These are phyloP conservation scores for Microstegium vimineum DNA, from an alignment of 176 grass and related monocot genomes.

Conservation along the genomic window DNA sequence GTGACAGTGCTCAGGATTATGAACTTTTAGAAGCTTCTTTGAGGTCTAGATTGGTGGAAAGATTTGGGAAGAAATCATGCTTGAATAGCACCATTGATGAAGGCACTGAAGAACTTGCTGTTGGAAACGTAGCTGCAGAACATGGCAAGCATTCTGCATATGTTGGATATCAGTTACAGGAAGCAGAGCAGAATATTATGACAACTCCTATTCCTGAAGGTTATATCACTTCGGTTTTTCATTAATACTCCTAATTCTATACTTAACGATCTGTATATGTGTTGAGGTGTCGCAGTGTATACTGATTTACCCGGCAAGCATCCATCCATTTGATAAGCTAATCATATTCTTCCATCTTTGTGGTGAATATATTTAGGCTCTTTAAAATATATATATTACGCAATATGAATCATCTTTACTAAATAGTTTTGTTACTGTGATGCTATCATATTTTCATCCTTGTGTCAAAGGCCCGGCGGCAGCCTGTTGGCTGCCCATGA, in stretches of 20 bases:
- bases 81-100: conserved; percentile 41
- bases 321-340: conserved; percentile 12
- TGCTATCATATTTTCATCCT: neutral
- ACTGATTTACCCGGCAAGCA: neutral
- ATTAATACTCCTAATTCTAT: neutral
- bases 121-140: conserved; percentile 33
- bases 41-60: conserved; percentile 82
- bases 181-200: conserved; percentile 26
- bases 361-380: neutral
- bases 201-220: conserved; percentile 43
- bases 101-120: conserved; percentile 34
- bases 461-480: no score
- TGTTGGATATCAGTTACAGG: conserved; percentile 38
- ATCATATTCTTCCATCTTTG: conserved; percentile 4
- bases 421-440: neutral
- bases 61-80: conserved; percentile 55
- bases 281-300: neutral
- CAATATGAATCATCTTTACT: neutral
- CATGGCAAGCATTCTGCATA: conserved; percentile 27
- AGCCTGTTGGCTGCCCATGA: no score
- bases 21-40: conserved; percentile 90
- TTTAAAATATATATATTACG: neutral
- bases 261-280: conserved; percentile 8
- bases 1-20: conserved; percentile 54
- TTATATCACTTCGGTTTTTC: conserved; percentile 26